A percentile compares a stretch with the other conserved stretches of the same genome.
These are phyloP conservation scores for Fraxinus paxiana DNA, from an alignment of 305 asterid species.

Conservation along the genomic window DNA sequence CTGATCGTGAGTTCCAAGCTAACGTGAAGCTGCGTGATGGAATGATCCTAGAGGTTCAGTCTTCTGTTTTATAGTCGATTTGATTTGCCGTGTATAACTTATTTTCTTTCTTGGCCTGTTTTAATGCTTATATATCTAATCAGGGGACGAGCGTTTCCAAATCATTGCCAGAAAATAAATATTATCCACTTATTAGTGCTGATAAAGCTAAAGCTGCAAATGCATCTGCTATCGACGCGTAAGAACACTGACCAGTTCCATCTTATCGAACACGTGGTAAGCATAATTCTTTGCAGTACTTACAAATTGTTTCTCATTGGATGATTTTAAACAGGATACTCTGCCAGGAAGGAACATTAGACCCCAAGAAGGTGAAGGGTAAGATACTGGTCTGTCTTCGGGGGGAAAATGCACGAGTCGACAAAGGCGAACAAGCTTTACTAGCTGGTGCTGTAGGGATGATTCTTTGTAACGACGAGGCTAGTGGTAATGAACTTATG, in stretches of 20 bases:
- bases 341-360: slow-evolving; percentile 32
- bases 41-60: slow-evolving; percentile 14
- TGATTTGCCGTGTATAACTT: not conserved
- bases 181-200: slow-evolving; percentile 27
- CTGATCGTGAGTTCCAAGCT: slow-evolving; percentile 15
- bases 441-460: slow-evolving; percentile 40
- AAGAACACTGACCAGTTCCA: slow-evolving; percentile 8
- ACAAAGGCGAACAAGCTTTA: slow-evolving; percentile 28
- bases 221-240: slow-evolving; percentile 24
- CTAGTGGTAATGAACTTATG: slow-evolving; percentile 22
- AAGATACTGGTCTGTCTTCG: slow-evolving; percentile 35
- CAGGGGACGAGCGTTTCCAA: slow-evolving; percentile 20
- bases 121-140: not conserved
- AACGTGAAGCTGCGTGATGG: slow-evolving; percentile 18
- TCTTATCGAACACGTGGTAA: not conserved
- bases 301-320: not conserved
- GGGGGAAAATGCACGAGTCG: slow-evolving; percentile 24
- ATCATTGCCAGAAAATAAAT: slow-evolving; percentile 10
- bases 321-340: slow-evolving; percentile 25
- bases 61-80: not conserved
- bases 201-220: slow-evolving; percentile 17
- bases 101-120: not conserved
- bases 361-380: slow-evolving; percentile 31
- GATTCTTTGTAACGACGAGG: slow-evolving; percentile 35
- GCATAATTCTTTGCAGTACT: not conserved